Base-by-base conservation (phyloP, 164 flowering plant species). In the Stephania cephalantha region DNA sequence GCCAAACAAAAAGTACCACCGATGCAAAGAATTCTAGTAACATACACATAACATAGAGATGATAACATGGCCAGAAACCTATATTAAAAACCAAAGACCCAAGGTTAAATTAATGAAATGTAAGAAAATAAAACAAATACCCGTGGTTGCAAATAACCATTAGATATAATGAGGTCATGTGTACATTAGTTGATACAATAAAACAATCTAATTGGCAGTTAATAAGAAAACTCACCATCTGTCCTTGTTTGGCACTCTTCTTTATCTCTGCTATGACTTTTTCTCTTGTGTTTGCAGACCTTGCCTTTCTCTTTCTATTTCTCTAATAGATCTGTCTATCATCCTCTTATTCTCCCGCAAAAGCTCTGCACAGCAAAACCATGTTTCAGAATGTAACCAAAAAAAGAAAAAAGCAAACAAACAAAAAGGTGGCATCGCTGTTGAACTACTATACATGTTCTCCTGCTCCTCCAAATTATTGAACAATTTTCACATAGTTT, bases 231-330 rank as follows among this genome's bases (percentile, higher is more conserved):
- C 85, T 29, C 50, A 95, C 98, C 98, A 95, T 95, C 86, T 93
- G 97, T 53, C 97, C 98, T 87, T 91, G 95, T 84, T 95, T 95
- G 66, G 98, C 98, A 65, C 86, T 88, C 78, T 95, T 95, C 90
- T 93, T 95, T 45, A 95, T 95, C 81, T 95, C 97, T 0, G 82
- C 73, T 74, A 95, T 95, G 3, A 93, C 90, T 78, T 95, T 95
- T 95, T 95, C 85, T 95, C 98, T 73, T 93, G 97, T 7, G 88
- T 55, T 76, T 95, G 98, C 63, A 95, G 83, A 72, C 91, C 90
- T 77, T 95, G 99, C 55, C 97, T 91, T 86, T 95, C 99, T 83
- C 99, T 90, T 81, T 95, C 99, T 58, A 95, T 91, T 75, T 95
- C 97, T 70, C 98, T 80, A 45, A 95, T 95, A 3, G 99, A 95